phyloP scores from a whole-genome alignment of 345 rosid species.

The Draba incana region DNA sequence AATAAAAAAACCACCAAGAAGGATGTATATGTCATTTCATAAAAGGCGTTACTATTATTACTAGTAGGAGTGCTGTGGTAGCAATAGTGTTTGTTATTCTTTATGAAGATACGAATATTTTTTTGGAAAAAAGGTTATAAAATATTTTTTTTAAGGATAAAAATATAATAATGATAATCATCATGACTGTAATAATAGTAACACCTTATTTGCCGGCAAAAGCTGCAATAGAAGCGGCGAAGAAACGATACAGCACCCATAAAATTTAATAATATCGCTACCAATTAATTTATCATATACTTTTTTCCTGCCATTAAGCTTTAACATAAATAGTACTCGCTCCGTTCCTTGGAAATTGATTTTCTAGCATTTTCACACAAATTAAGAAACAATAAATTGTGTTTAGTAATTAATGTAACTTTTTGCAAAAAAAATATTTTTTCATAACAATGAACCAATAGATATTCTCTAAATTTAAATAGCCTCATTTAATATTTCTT shows the following conservation, averaged over 20 bases:
- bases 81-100: constrained; percentile 11
- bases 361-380: too few relatives aligned
- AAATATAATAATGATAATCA: constrained; percentile 24
- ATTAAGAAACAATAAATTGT: too few relatives aligned
- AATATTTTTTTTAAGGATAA: constrained; percentile 32
- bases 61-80: constrained; percentile 26
- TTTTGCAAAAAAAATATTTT: too few relatives aligned
- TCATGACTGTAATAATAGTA: constrained; percentile 43
- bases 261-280: constrained; percentile 28
- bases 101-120: constrained; percentile 3
- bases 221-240: constrained; percentile 87
- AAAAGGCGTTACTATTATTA: constrained; percentile 18
- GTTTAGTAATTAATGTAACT: too few relatives aligned
- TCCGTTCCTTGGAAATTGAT: too few relatives aligned
- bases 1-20: neutral
- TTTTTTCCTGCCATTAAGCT: constrained; percentile 24
- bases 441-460: too few relatives aligned
- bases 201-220: constrained; percentile 71
- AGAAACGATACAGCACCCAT: constrained; percentile 49
- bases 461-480: too few relatives aligned
- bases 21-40: constrained; percentile 11
- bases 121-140: neutral
- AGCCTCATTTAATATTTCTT: too few relatives aligned
- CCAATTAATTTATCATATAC: constrained; percentile 11
- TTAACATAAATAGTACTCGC: constrained; percentile 27